Percentiles rank a stretch among this genome's conserved stretches.
These are phyloP conservation scores for Leishmania mexicana DNA, from an alignment of 208 protist genomes.

Conservation along the genomic window DNA sequence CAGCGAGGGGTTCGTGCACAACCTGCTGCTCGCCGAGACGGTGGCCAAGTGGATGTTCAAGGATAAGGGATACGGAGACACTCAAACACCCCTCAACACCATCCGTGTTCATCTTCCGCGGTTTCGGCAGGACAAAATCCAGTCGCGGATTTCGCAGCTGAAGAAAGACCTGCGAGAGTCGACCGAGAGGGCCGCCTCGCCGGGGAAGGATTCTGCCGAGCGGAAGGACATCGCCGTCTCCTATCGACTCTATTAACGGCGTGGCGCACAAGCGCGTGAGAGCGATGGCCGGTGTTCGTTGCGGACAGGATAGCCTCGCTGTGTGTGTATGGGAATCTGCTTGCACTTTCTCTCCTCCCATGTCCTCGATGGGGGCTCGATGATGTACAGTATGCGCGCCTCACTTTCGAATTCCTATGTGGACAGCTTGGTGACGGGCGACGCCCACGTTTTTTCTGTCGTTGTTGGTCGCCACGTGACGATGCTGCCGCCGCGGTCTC, in stretches of 20 bases:
- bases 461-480: too few relatives aligned
- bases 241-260: slow-evolving; percentile 67
- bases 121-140: slow-evolving; percentile 61
- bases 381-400: slow-evolving; percentile 1
- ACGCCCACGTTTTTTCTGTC: neutral
- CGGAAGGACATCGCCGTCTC: slow-evolving; percentile 60
- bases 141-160: slow-evolving; percentile 45
- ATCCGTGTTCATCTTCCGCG: slow-evolving; percentile 83
- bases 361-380: neutral
- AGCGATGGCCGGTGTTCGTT: neutral
- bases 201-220: slow-evolving; percentile 12
- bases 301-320: neutral
- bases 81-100: slow-evolving; percentile 70
- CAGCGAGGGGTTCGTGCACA: slow-evolving; percentile 88
- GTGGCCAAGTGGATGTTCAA: slow-evolving; percentile 93
- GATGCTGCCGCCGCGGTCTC: too few relatives aligned
- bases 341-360: neutral
- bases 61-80: slow-evolving; percentile 77
- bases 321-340: neutral
- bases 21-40: slow-evolving; percentile 76
- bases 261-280: neutral
- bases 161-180: slow-evolving; percentile 44
- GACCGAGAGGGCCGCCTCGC: slow-evolving; percentile 1
- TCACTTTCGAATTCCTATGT: neutral
- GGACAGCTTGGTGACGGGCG: neutral